Percentiles rank a stretch among this genome's conserved stretches.
Conservation (phyloP, 2,329 filamentous ascomycete species). For the Aureobasidium melanogenum region DNA sequence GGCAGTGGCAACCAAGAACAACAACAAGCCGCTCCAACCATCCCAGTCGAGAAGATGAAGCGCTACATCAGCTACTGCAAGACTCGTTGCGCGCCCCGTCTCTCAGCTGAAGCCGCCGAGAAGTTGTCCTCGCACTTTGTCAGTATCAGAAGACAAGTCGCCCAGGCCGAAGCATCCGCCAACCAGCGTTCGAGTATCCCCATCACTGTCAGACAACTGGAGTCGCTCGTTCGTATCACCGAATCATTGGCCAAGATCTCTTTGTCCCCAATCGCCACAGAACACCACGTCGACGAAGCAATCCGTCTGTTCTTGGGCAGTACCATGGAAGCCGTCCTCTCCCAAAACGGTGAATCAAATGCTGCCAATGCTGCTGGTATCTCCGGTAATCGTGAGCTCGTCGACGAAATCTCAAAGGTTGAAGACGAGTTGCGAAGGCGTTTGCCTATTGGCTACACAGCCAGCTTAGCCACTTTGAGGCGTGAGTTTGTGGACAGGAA, state of each 20-base stretch:
- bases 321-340: slow-evolving; percentile 85
- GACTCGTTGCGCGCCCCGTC: slow-evolving; percentile 84
- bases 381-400: slow-evolving; percentile 71
- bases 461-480: slow-evolving; percentile 74
- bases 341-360: slow-evolving; percentile 23
- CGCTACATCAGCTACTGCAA: slow-evolving; percentile 96
- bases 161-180: slow-evolving; percentile 79
- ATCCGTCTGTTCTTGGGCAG: slow-evolving; percentile 93
- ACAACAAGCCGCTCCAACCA: slow-evolving; percentile 76
- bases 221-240: slow-evolving; percentile 94
- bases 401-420: slow-evolving; percentile 78
- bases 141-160: slow-evolving; percentile 87
- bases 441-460: slow-evolving; percentile 91
- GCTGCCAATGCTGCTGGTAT: slow-evolving; percentile 70
- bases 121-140: slow-evolving; percentile 97
- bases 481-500: slow-evolving; percentile 88
- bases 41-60: slow-evolving; percentile 93
- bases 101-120: slow-evolving; percentile 84
- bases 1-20: slow-evolving; percentile 74
- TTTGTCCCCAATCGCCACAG: slow-evolving; percentile 76
- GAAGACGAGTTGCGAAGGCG: slow-evolving; percentile 78
- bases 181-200: slow-evolving; percentile 89
- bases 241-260: slow-evolving; percentile 90
- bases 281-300: slow-evolving; percentile 90
- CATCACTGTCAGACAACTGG: slow-evolving; percentile 93